Conservation (phyloP, 1,139 yeast species). For the Pichia sp. region DNA sequence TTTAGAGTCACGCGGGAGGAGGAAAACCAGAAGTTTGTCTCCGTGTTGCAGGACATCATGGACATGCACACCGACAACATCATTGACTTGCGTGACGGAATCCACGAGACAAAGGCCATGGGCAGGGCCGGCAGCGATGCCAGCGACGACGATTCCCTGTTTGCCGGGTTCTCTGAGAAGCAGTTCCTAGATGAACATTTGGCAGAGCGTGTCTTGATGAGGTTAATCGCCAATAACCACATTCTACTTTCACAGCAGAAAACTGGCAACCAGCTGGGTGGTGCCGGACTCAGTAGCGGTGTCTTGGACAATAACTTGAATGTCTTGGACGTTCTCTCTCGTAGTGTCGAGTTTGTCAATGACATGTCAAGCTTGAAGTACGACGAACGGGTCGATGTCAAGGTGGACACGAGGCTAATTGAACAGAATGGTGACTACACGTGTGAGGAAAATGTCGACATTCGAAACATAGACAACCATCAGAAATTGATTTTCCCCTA, state of each 20-base stretch:
- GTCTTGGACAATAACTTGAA: conserved; percentile 62
- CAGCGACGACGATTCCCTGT: neutral
- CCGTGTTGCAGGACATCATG: conserved; percentile 56
- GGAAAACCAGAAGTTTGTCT: conserved; percentile 50
- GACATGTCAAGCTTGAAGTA: conserved; percentile 80
- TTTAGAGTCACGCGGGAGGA: conserved; percentile 21
- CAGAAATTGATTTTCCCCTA: conserved; percentile 53
- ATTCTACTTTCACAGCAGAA: conserved; percentile 43
- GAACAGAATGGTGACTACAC: conserved; percentile 18
- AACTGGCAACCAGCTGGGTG: neutral
- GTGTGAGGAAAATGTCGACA: conserved; percentile 14
- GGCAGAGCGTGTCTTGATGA: conserved; percentile 77
- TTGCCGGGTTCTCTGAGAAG: conserved; percentile 47
- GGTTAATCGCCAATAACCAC: conserved; percentile 82
- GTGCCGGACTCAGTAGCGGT: conserved; percentile 46
- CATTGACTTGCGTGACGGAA: conserved; percentile 75
- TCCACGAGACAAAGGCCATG: conserved; percentile 56
- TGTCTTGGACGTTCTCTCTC: conserved; percentile 55
- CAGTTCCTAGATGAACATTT: conserved; percentile 71
- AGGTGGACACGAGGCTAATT: conserved; percentile 40
- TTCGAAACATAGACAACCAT: conserved; percentile 11
- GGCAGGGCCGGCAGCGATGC: neutral
- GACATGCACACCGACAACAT: conserved; percentile 80
- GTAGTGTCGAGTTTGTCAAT: conserved; percentile 70
- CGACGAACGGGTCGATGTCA: conserved; percentile 61